These are phyloP conservation scores for Brettanomyces sp. DNA, from an alignment of 805 yeast genomes.

Conservation along the genomic window DNA sequence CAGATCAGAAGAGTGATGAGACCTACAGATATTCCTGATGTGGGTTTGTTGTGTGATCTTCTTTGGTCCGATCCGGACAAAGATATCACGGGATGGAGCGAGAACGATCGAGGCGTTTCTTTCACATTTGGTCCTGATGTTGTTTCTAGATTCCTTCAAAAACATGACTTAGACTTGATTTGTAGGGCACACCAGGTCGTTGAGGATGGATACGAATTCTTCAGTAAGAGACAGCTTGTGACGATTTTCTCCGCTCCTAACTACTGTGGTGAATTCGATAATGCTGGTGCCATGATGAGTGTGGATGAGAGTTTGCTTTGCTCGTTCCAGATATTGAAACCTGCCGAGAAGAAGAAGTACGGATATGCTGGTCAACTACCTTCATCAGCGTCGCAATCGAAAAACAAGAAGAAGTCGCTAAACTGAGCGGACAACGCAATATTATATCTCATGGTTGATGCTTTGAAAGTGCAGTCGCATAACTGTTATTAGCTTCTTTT, in stretches of 20 bases:
- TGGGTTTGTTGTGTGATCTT: slow-evolving; percentile 90
- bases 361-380: slow-evolving; percentile 17
- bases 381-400: slow-evolving; percentile 14
- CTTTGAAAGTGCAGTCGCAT: background rate
- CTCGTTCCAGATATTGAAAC: slow-evolving; percentile 93
- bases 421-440: slow-evolving; percentile 8
- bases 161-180: slow-evolving; percentile 95
- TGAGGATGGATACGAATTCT: slow-evolving; percentile 97
- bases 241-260: slow-evolving; percentile 96
- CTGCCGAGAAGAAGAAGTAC: slow-evolving; percentile 90
- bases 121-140: slow-evolving; percentile 99
- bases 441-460: background rate
- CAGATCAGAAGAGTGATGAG: slow-evolving; percentile 98
- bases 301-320: slow-evolving; percentile 94
- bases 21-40: slow-evolving; percentile 98
- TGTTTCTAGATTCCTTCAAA: slow-evolving; percentile 89
- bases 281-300: slow-evolving; percentile 99
- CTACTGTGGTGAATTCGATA: slow-evolving; percentile 98
- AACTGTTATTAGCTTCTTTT: background rate
- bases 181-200: slow-evolving; percentile 99
- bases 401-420: slow-evolving; percentile 20
- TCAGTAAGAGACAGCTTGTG: slow-evolving; percentile 90
- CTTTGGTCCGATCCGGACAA: slow-evolving; percentile 99
- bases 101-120: slow-evolving; percentile 97
- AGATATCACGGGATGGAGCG: slow-evolving; percentile 98